Percentiles rank a stretch among this genome's conserved stretches.
These are phyloP conservation scores for Colletotrichum filicis DNA, from an alignment of 2,329 filamentous ascomycete species.

Conservation along the genomic window DNA sequence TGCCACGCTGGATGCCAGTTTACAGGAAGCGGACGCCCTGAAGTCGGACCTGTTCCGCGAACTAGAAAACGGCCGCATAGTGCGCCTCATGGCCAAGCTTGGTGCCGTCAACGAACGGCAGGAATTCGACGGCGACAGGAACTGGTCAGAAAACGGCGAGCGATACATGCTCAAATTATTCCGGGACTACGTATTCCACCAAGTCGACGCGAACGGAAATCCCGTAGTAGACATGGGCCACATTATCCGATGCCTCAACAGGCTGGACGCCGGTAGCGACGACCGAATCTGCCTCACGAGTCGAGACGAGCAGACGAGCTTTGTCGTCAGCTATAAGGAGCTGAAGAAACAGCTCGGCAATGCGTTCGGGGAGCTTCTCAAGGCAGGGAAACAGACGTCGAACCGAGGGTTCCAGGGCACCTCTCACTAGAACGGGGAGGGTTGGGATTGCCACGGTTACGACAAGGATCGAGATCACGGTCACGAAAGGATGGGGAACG, in stretches of 20 bases:
- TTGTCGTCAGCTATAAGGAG: conserved; percentile 92
- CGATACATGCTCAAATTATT: conserved; percentile 95
- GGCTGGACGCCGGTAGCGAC: conserved; percentile 88
- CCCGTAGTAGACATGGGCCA: conserved; percentile 89
- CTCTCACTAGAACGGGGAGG: conserved; percentile 38
- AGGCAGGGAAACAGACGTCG: conserved; percentile 50
- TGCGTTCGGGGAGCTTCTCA: conserved; percentile 69
- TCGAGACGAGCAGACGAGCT: conserved; percentile 88
- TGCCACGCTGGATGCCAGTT: conserved; percentile 78
- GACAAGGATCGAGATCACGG: background rate
- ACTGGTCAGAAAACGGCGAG: conserved; percentile 93
- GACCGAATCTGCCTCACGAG: conserved; percentile 89
- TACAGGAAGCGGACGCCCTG: conserved; percentile 83
- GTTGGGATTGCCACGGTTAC: background rate
- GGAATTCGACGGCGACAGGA: conserved; percentile 80
- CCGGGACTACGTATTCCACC: conserved; percentile 96
- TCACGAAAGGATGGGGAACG: background rate
- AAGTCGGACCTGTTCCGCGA: conserved; percentile 79
- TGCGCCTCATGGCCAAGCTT: conserved; percentile 83
- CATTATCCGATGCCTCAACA: conserved; percentile 88
- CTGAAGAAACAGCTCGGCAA: conserved; percentile 74
- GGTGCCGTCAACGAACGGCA: conserved; percentile 90
- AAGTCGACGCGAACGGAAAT: conserved; percentile 86
- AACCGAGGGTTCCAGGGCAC: conserved; percentile 45
- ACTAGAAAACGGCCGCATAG: conserved; percentile 88